Evolutionary conservation across 78 protist genomes (phyloP), one percentile per base, ranked within the genome.

Genomic region (Cyanophora paradoxa): DNA sequence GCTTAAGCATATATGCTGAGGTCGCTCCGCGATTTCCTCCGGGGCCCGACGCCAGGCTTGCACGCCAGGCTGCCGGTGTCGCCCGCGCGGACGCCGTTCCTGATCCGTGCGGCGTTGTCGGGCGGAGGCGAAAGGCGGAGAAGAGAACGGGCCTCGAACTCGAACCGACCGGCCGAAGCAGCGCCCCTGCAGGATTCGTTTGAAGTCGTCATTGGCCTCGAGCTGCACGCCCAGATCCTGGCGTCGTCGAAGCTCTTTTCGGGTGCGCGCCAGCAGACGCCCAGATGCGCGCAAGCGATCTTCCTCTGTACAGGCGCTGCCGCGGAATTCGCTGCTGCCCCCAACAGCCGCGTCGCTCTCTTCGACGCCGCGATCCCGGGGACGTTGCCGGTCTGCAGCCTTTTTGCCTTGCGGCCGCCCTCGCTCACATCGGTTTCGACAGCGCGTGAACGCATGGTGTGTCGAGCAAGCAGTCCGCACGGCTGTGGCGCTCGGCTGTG

Each of bases 391-490:
- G 72, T 57, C 20, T 50, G 13, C 13, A 62, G 16, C 56, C 16
- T 48, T 48, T 48, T 48, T 48, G 28, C 56, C 56, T 48, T 48
- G 28, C 56, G 56, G 16, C n/a, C n/a, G n/a, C n/a, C n/a, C 16
- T 48, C 13, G 56, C 16, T 48, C 56, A 48, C 56, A 48, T 48
- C 16, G 56, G 16, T 48, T 48, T 48, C 13, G 16, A 48, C 56
- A 13, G 28, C 16, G 13, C 16, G 56, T 42, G 10, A 71, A 77
- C 22, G 8, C 20, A 2, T 34, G 19, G 30, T 87, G 92, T 82
- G 92, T 90, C n/a, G 83, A 78, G 22, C 88, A 77, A 36, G 90
- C 92, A 7, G 66, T 90, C 20, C 36, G 24, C 34, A 84, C 90
- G 5, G 90, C 89, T 6, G 16, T 87, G 4, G 77, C 92, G 1